Conservation (phyloP, 2,329 filamentous ascomycete genomes). For the Huntiella moniliformis region DNA sequence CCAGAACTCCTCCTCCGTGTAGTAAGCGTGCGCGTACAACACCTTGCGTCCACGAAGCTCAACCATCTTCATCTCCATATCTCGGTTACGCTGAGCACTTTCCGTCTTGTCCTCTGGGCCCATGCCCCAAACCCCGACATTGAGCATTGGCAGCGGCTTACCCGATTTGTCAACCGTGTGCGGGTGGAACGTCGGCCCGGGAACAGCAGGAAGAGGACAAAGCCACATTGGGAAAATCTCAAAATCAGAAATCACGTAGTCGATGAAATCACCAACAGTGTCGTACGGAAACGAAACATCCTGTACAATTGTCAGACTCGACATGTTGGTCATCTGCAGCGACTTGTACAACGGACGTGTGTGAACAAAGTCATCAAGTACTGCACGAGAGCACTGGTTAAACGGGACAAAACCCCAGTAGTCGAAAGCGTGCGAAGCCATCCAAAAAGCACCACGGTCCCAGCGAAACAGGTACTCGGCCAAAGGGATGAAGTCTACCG, state of each 20-base stretch:
- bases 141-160: constrained; percentile 24
- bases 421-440: constrained; percentile 39
- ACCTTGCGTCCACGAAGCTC: constrained; percentile 48
- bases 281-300: constrained; percentile 37
- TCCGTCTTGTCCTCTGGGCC: constrained; percentile 21
- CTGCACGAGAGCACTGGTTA: constrained; percentile 40
- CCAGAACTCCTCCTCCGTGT: constrained; percentile 52
- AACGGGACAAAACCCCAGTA: constrained; percentile 45
- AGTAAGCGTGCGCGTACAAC: constrained; percentile 52
- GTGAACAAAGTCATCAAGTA: constrained; percentile 44
- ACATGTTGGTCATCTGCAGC: constrained; percentile 40
- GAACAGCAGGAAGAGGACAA: constrained; percentile 30
- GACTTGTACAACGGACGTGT: constrained; percentile 48
- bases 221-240: constrained; percentile 37
- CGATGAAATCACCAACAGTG: constrained; percentile 24
- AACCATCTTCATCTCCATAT: constrained; percentile 38
- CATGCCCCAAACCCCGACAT: constrained; percentile 45
- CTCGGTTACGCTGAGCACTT: constrained; percentile 27
- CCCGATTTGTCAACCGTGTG: constrained; percentile 17
- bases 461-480: constrained; percentile 53
- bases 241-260: constrained; percentile 27
- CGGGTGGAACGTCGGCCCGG: constrained; percentile 15
- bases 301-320: constrained; percentile 44
- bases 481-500: constrained; percentile 38
- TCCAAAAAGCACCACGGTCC: constrained; percentile 53